Base-by-base conservation (phyloP, 805 yeast genomes). In the Ogataea thermomethanolica region DNA sequence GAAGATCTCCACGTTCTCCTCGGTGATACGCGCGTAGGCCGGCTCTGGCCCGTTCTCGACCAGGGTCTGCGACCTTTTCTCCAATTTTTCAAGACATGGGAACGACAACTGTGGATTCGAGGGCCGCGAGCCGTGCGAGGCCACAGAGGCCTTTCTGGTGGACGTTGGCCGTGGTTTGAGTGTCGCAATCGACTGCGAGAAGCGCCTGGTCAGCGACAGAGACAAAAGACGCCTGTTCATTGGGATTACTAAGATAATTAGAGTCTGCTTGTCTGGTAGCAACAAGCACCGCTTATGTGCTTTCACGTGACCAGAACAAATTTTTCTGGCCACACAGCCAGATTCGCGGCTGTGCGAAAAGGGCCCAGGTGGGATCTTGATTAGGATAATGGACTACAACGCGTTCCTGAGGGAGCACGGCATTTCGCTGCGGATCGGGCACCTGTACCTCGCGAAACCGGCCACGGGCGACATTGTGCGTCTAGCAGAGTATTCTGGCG, bases 41-140 rank as follows among this genome's bases (percentile, higher is more conserved):
- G 97, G 97, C 55, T 89, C 96, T 1, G 95, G 95, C 1, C 93
- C 89, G 33, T 77, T 70, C 37, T 80, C 83, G 35, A 76, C 60
- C 4, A 78, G 62, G 1, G 56, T 46, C 39, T 59, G 57, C 6
- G 57, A 67, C 48, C 78, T 74, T 40, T 70, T 67, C 50, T 88
- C 95, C 17, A 82, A 66, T 50, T 73, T 79, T 61, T 89, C 97
- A 25, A 89, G 67, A 60, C 96, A 89, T 5, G 96, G 96, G 59
- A 89, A 89, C 2, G 81, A 61, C 70, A 84, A 65, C 44, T 75
- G 86, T 1, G 86, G 84, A 48, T 79, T 80, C 4, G 82, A 69
- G n/a, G 72, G 51, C 29, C 46, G 41, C 31, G 33, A 27, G 12
- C 27, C 10, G 25, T 41, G 35, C n/a, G 40, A 10, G 14, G 45